Evolutionary conservation across 116 monocot species (phyloP).

Genomic region (Papilionanthe hybrid): DNA sequence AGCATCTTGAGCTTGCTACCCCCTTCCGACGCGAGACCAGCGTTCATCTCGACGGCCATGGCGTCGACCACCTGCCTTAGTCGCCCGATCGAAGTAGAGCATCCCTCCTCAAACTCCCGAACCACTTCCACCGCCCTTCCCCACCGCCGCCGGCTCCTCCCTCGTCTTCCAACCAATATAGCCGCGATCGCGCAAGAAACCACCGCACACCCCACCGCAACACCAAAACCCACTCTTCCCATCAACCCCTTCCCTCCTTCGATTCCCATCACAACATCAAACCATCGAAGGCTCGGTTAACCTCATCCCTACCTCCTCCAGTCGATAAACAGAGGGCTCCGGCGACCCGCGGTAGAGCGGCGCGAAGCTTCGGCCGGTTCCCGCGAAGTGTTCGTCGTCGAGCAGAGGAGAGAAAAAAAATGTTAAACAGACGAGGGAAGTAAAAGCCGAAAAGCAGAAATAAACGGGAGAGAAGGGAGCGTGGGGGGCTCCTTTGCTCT

Average conservation of each 20-base stretch:
- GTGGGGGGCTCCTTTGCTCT: neutral
- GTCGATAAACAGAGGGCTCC: neutral
- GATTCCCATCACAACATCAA: slow-evolving; percentile 8
- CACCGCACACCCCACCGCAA: slow-evolving; percentile 64
- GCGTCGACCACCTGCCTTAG: slow-evolving; percentile 59
- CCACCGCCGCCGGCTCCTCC: slow-evolving; percentile 50
- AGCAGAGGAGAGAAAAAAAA: neutral
- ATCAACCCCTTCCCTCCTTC: slow-evolving; percentile 20
- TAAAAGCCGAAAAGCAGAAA: neutral
- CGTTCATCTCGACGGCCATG: slow-evolving; percentile 52
- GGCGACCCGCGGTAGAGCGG: neutral
- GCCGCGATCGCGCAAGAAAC: slow-evolving; percentile 62
- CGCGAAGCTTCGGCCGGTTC: neutral
- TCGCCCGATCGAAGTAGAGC: slow-evolving; percentile 40
- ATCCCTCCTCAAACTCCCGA: slow-evolving; percentile 63
- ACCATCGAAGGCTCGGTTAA: neutral
- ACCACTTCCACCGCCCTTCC: slow-evolving; percentile 39
- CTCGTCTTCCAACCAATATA: slow-evolving; percentile 48
- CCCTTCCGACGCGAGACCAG: slow-evolving; percentile 78
- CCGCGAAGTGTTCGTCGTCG: slow-evolving; percentile 4
- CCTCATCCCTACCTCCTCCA: neutral
- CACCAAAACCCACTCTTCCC: slow-evolving; percentile 42
- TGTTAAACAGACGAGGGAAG: neutral
- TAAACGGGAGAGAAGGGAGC: neutral
- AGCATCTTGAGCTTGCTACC: slow-evolving; percentile 96